Evolutionary conservation across 352 stramenopile genomes (phyloP).

Genomic region (Phytophthora fragariae): DNA sequence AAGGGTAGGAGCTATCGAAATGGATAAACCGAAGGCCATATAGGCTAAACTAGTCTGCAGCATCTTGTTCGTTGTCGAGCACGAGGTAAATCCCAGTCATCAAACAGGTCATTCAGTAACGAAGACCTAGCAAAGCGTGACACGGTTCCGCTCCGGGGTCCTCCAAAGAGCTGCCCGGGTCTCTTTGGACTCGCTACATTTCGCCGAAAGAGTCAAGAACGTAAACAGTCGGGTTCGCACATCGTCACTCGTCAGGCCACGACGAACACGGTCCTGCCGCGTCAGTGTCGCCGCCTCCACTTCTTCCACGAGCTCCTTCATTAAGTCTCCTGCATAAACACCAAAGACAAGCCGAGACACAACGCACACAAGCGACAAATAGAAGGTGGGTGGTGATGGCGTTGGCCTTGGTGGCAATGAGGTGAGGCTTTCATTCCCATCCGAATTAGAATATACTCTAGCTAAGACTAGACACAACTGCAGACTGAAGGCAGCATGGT

Average conservation of each 20-base stretch:
- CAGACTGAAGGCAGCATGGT: not conserved
- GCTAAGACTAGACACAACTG: not conserved
- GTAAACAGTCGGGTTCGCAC: slow-evolving; percentile 40
- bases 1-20: too few relatives aligned
- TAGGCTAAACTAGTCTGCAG: too few relatives aligned
- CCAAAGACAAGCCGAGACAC: not conserved
- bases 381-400: slow-evolving; percentile 2
- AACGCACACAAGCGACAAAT: slow-evolving; percentile 12
- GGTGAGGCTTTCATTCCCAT: slow-evolving; percentile 13
- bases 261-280: slow-evolving; percentile 30
- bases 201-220: slow-evolving; percentile 39
- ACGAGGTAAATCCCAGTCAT: slow-evolving; percentile 20
- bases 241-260: slow-evolving; percentile 37
- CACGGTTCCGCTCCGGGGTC: slow-evolving; percentile 5
- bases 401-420: not conserved
- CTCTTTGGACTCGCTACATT: slow-evolving; percentile 51
- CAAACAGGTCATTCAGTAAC: slow-evolving; percentile 31
- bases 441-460: slow-evolving; percentile 24
- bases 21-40: too few relatives aligned
- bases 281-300: not conserved
- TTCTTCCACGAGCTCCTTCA: not conserved
- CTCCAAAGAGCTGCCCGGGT: slow-evolving; percentile 51
- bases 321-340: not conserved
- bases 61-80: too few relatives aligned
- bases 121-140: not conserved